phyloP scores from a whole-genome alignment of 1,284 basidiomycete species.

The Amylostereum areolatum region DNA sequence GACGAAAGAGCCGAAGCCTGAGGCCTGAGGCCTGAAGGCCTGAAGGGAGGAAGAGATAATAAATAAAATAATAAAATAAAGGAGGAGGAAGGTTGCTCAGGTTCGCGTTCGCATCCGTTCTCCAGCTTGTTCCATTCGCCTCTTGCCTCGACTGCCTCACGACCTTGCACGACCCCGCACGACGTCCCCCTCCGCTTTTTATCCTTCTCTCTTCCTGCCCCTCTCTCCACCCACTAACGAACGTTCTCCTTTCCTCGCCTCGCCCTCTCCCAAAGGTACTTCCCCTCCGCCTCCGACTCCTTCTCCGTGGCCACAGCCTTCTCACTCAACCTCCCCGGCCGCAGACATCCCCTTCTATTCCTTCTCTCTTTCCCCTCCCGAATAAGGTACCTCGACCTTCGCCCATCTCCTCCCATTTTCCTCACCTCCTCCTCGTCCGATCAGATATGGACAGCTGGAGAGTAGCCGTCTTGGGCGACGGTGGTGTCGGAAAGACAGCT shows the following conservation, averaged over 20 bases:
- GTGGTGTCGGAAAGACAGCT: slow-evolving; percentile 97
- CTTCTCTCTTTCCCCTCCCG: slow-evolving; percentile 14
- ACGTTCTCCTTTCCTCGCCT: slow-evolving; percentile 11
- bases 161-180: slow-evolving; percentile 66
- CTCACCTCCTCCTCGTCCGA: slow-evolving; percentile 14
- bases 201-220: slow-evolving; percentile 13
- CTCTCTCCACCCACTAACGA: slow-evolving; percentile 5
- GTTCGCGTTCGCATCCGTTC: slow-evolving; percentile 4
- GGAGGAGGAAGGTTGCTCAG: no score
- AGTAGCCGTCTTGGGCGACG: slow-evolving; percentile 93
- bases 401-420: slow-evolving; percentile 18
- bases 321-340: slow-evolving; percentile 18
- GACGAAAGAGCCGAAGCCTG: no score
- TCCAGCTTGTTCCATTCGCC: slow-evolving; percentile 16
- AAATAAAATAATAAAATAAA: no score
- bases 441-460: slow-evolving; percentile 82
- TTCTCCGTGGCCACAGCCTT: slow-evolving; percentile 16
- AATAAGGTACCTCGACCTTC: slow-evolving; percentile 18
- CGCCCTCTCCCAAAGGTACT: slow-evolving; percentile 10
- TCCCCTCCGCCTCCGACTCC: slow-evolving; percentile 18
- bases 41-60: no score
- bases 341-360: slow-evolving; percentile 15
- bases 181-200: slow-evolving; percentile 42
- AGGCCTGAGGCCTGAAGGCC: no score
- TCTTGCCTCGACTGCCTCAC: slow-evolving; percentile 44